A percentile compares a stretch with the other conserved stretches of the same genome.
phyloP scores from a whole-genome alignment of 2,329 filamentous ascomycete genomes.

The Pseudogymnoascus sp. region DNA sequence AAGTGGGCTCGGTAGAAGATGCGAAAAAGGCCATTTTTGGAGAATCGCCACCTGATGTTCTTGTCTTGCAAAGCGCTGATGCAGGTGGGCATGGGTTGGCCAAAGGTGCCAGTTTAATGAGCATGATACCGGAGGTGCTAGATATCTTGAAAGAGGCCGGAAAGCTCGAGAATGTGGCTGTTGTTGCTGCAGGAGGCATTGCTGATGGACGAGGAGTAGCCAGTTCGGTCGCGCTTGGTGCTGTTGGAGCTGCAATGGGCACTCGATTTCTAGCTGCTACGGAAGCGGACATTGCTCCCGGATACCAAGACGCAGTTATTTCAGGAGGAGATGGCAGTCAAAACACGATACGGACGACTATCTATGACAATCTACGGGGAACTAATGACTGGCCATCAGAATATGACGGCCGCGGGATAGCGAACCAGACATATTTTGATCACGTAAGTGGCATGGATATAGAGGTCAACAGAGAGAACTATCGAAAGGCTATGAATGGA shows the following conservation, averaged over 20 bases:
- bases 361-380: constrained; percentile 45
- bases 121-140: constrained; percentile 11
- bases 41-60: constrained; percentile 17
- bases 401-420: constrained; percentile 48
- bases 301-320: constrained; percentile 40
- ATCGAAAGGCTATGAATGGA: constrained; percentile 36
- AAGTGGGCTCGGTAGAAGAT: constrained; percentile 19
- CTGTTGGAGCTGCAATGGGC: constrained; percentile 38
- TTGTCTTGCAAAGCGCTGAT: constrained; percentile 25
- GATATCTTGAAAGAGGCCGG: neutral
- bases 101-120: neutral
- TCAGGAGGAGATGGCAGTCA: constrained; percentile 39
- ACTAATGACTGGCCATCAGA: constrained; percentile 48
- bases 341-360: constrained; percentile 38
- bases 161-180: neutral
- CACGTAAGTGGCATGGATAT: constrained; percentile 20
- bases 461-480: constrained; percentile 30
- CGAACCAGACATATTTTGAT: constrained; percentile 42
- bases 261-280: constrained; percentile 40
- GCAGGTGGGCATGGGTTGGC: constrained; percentile 24
- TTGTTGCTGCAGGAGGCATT: constrained; percentile 23
- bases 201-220: constrained; percentile 27
- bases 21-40: constrained; percentile 13
- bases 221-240: constrained; percentile 27
- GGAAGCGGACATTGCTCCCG: constrained; percentile 38